Evolutionary conservation across 345 rosid genomes (phyloP).

Genomic region (Melaleuca alternifolia): DNA sequence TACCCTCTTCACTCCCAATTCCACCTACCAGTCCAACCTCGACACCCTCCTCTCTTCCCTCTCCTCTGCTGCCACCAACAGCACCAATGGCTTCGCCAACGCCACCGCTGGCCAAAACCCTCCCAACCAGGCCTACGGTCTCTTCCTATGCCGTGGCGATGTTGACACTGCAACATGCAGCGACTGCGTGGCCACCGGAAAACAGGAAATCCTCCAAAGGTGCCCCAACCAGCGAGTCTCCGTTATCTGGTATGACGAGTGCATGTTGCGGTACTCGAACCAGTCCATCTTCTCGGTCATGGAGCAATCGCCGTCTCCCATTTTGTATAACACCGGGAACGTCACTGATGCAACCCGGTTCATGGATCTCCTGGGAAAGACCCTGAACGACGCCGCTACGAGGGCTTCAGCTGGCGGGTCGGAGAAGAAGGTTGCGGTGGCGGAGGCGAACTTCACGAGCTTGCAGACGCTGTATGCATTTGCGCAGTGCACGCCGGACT

Average conservation of each 20-base stretch:
- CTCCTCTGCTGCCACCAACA: neutral
- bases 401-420: conserved; percentile 3
- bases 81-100: neutral
- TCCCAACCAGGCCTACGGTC: neutral
- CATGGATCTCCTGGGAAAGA: neutral
- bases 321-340: neutral
- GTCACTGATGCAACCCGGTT: conserved; percentile 11
- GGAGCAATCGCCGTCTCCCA: conserved; percentile 3
- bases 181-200: neutral
- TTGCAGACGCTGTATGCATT: conserved; percentile 17
- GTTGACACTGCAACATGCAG: neutral
- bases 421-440: neutral
- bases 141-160: conserved; percentile 13
- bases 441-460: conserved; percentile 1
- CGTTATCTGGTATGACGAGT: conserved; percentile 3
- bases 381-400: neutral
- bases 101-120: neutral
- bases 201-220: neutral
- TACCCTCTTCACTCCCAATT: neutral
- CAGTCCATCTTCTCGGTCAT: conserved; percentile 4
- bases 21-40: conserved; percentile 7
- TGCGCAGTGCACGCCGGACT: conserved; percentile 1
- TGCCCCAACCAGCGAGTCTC: neutral
- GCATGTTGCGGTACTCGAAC: neutral
- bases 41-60: conserved; percentile 5